Evolutionary conservation across 805 yeast species (phyloP), one percentile per base, ranked within the genome.

Genomic region (Zygoascus flipseniorum): DNA sequence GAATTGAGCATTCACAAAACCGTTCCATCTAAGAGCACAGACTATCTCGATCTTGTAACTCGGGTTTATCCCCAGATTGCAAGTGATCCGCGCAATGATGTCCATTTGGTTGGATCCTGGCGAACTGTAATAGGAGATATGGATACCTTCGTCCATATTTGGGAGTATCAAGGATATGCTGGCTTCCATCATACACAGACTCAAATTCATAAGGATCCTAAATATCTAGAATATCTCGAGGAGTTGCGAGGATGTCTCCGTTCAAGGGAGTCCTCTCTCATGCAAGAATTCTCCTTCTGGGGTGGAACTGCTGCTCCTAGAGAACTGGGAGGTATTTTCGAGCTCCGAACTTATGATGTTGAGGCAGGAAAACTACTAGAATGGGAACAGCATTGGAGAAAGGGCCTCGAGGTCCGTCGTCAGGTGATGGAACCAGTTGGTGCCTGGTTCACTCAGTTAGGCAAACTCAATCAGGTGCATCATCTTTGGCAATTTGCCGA

Each of bases 351-450:
- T 41, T 72, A 72, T 57, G 69, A 67, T 31, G 61, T 72, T 42
- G 61, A 63, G 54, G 72, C 76, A 1, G 76, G 76, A 9, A 62
- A 64, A 23, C 63, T 72, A 48, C 59, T 69, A n/a, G 76, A 72
- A 52, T 72, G 76, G 76, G 76, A 73, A 48, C 58, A 63, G n/a
- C 64, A 67, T 53, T 72, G 76, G 76, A 62, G 66, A 37, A 59
- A 64, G 54, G 76, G 76, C 8, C 59, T 72, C 28, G 72, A 72
- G 57, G 68, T 64, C 57, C 69, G 76, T n/a, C 61, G 72, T n/a
- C 68, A 72, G 55, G 76, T 72, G 19, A 72, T 72, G 76, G 75
- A 72, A 62, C 76, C 76, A 1, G 75, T 72, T 1, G 76, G 76
- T 5, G 76, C 76, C 5, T 72, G 76, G 76, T 72, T 72, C 59